Evolutionary conservation across 2,329 filamentous ascomycete species (phyloP), one percentile per base, ranked within the genome.

Genomic region (Xylariaceae sp.): DNA sequence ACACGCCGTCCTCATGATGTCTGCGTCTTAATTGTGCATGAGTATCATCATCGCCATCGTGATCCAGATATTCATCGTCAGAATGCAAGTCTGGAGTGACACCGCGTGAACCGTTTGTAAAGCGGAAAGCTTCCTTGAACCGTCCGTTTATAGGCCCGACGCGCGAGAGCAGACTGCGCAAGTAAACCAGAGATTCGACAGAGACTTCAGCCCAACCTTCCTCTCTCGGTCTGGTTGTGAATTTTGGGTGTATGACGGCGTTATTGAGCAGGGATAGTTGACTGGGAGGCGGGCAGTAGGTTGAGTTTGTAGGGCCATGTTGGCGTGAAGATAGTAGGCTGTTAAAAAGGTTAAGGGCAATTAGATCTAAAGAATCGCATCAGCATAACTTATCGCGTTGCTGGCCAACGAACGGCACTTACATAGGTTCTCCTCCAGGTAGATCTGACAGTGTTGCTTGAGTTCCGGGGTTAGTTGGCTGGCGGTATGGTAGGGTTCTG

Each of bases 201-300:
- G 90, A 79, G 9, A 90, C 83, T 47, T 86, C 80, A 50, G 81
- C 73, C 51, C 85, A 82, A 19, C 89, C 86, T 12, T 75, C 67
- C 7, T 85, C 83, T 23, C 81, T 79, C 2, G 88, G 82, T 48
- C 90, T 86, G 2, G 88, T 95, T 1, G 93, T 97, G 61, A 89
- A 84, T 20, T 79, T 76, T 0, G 93, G 93, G 67, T 96, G 91
- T 14, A 95, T 83, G n/a, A 88, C 74, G n/a, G 97, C 78, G 1
- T 91, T 95, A 43, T 82, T 85, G n/a, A 92, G 81, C 7, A 97
- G 78, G 7, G 90, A 87, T 20, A 98, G 78, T 62, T 93, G 87
- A 54, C 85, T 83, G 0, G 89, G 81, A 2, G 89, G 84, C 1
- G 93, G 90, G 18, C 91, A 74, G 55, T 82, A 83, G 10, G 83